These are phyloP conservation scores for Gastrolobium villosum DNA, from an alignment of 306 rosid genomes.

Conservation along the genomic window DNA sequence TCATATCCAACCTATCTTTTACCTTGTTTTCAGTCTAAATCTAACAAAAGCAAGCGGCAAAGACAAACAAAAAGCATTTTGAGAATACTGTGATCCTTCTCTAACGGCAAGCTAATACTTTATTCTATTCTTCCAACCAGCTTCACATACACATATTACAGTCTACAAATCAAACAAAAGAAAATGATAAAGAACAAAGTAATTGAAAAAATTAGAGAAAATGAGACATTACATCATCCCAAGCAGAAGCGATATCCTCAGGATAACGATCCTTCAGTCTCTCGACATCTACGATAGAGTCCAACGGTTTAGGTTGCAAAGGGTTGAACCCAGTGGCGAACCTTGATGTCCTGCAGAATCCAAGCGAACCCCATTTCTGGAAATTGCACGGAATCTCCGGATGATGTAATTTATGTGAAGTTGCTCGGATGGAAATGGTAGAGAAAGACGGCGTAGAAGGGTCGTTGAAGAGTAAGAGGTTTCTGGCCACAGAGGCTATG, in stretches of 20 bases:
- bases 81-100: neutral
- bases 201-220: neutral
- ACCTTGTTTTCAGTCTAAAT: neutral
- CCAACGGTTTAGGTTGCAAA: conserved; percentile 79
- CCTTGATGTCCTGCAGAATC: conserved; percentile 69
- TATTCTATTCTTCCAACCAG: neutral
- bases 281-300: conserved; percentile 76
- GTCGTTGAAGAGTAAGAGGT: conserved; percentile 27
- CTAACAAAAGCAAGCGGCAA: conserved; percentile 35
- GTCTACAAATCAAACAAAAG: neutral
- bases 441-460: conserved; percentile 44
- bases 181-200: conserved; percentile 12
- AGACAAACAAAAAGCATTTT: conserved; percentile 2
- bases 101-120: neutral
- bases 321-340: conserved; percentile 90
- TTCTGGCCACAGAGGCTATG: conserved; percentile 43
- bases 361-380: conserved; percentile 82
- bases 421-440: conserved; percentile 39
- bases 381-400: conserved; percentile 58
- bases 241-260: conserved; percentile 77
- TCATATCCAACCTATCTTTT: conserved; percentile 16
- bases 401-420: conserved; percentile 50
- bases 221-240: conserved; percentile 87
- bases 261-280: conserved; percentile 76
- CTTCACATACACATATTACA: neutral